These are phyloP conservation scores for Neurospora africana DNA, from an alignment of 495 filamentous ascomycete species.

Conservation along the genomic window DNA sequence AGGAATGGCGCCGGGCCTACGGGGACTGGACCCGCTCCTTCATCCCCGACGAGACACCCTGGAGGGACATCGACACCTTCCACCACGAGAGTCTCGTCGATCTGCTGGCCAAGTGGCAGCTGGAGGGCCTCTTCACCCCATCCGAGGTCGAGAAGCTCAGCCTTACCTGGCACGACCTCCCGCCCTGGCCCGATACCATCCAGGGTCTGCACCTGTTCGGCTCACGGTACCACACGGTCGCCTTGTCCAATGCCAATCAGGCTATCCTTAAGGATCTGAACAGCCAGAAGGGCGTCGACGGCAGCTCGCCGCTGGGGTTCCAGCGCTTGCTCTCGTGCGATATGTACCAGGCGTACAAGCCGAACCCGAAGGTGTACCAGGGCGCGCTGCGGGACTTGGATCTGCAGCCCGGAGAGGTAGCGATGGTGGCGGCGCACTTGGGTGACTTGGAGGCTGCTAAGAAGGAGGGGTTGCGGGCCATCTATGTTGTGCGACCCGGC, in stretches of 20 bases:
- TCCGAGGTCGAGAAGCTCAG: conserved; percentile 47
- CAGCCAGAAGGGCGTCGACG: conserved; percentile 26
- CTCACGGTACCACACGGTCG: conserved; percentile 45
- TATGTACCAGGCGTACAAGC: conserved; percentile 71
- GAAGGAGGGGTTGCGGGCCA: conserved; percentile 49
- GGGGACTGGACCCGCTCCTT: conserved; percentile 46
- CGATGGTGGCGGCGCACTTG: conserved; percentile 71
- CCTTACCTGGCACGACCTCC: conserved; percentile 59
- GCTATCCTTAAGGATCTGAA: conserved; percentile 55
- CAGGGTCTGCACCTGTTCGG: conserved; percentile 47
- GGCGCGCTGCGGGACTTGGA: conserved; percentile 54
- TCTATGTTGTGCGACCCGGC: conserved; percentile 60
- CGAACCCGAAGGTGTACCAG: conserved; percentile 53
- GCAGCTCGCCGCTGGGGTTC: conserved; percentile 40
- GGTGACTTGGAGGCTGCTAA: conserved; percentile 57
- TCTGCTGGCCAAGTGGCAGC: conserved; percentile 43
- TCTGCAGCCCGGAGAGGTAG: conserved; percentile 49
- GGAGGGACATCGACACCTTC: conserved; percentile 55
- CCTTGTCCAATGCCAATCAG: conserved; percentile 66
- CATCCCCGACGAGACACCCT: conserved; percentile 34
- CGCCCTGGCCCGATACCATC: conserved; percentile 57
- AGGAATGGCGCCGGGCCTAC: conserved; percentile 61
- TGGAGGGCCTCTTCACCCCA: conserved; percentile 48
- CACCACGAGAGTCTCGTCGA: conserved; percentile 49
- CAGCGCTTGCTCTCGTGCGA: conserved; percentile 51